Evolutionary conservation across 176 grass and related monocot species (phyloP).

Genomic region (Pontederia paniculata): DNA sequence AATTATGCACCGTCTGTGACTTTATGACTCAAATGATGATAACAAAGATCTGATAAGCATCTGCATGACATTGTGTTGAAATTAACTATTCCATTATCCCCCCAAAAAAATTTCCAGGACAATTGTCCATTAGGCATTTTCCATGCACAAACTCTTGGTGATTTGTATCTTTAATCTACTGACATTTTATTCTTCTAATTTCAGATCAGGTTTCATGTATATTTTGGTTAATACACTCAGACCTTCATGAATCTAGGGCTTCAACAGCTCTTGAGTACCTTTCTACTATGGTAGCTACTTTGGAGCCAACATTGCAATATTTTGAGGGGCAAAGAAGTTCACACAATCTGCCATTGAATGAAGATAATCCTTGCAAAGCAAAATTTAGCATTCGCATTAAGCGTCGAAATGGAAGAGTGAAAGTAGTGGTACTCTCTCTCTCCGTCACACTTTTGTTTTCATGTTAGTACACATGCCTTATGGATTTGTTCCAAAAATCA

Average conservation of each 20-base stretch:
- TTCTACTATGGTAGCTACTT: constrained; percentile 66
- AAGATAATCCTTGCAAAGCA: constrained; percentile 55
- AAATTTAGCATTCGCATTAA: constrained; percentile 62
- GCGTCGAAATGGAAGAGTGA: constrained; percentile 75
- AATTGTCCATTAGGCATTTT: no score
- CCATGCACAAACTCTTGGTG: no score
- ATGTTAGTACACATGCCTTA: no score
- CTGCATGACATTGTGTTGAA: no score
- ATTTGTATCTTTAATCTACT: no score
- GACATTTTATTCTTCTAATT: constrained; percentile 11
- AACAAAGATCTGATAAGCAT: no score
- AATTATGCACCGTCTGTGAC: no score
- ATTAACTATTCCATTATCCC: no score
- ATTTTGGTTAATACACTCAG: constrained; percentile 75
- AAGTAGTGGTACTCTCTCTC: constrained; percentile 50
- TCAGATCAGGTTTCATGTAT: constrained; percentile 89
- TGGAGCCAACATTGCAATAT: constrained; percentile 46
- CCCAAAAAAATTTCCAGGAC: no score
- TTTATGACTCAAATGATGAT: no score
- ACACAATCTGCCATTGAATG: constrained; percentile 33
- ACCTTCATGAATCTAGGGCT: constrained; percentile 70
- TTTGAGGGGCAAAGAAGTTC: constrained; percentile 32
- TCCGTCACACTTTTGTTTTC: no score
- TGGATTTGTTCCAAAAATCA: no score
- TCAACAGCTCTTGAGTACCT: constrained; percentile 55